Conservation (phyloP, 2,329 filamentous ascomycete genomes). For the Trichoderma oligosporum region DNA sequence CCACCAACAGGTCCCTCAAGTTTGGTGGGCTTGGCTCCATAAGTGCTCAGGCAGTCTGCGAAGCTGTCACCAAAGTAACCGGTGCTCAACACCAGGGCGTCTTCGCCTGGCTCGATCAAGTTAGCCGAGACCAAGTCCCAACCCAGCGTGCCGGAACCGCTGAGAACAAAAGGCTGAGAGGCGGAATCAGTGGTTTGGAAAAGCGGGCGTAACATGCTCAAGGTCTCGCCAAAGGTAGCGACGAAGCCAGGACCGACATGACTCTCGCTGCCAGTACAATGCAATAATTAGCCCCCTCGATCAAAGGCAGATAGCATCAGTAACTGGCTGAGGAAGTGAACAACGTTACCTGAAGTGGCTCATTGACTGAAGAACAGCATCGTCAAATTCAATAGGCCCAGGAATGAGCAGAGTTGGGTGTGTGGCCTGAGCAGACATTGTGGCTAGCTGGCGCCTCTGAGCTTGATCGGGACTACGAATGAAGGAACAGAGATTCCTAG, state of each 20-base stretch:
- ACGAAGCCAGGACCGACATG: slow-evolving; percentile 90
- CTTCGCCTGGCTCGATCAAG: slow-evolving; percentile 81
- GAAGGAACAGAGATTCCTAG: not conserved
- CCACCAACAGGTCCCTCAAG: slow-evolving; percentile 85
- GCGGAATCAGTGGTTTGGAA: slow-evolving; percentile 83
- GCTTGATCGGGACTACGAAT: not conserved
- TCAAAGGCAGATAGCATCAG: not conserved
- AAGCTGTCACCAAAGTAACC: slow-evolving; percentile 98
- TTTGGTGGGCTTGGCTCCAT: slow-evolving; percentile 86
- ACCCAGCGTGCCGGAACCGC: slow-evolving; percentile 89
- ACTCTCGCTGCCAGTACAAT: slow-evolving; percentile 66
- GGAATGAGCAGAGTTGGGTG: slow-evolving; percentile 84
- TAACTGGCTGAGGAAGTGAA: slow-evolving; percentile 22
- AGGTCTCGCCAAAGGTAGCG: slow-evolving; percentile 82
- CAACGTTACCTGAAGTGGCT: slow-evolving; percentile 74
- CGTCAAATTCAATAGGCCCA: slow-evolving; percentile 96
- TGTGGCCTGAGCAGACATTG: slow-evolving; percentile 59
- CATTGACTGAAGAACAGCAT: slow-evolving; percentile 94
- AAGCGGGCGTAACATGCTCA: slow-evolving; percentile 83
- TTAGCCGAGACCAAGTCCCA: slow-evolving; percentile 98
- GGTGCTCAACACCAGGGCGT: slow-evolving; percentile 88
- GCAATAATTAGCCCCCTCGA: slow-evolving; percentile 17
- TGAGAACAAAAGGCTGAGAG: slow-evolving; percentile 88
- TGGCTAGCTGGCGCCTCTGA: slow-evolving; percentile 30
- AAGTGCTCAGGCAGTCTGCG: slow-evolving; percentile 84